Conservation (phyloP, 768 basidiomycete genomes). For the Leccinum rimulosum region DNA sequence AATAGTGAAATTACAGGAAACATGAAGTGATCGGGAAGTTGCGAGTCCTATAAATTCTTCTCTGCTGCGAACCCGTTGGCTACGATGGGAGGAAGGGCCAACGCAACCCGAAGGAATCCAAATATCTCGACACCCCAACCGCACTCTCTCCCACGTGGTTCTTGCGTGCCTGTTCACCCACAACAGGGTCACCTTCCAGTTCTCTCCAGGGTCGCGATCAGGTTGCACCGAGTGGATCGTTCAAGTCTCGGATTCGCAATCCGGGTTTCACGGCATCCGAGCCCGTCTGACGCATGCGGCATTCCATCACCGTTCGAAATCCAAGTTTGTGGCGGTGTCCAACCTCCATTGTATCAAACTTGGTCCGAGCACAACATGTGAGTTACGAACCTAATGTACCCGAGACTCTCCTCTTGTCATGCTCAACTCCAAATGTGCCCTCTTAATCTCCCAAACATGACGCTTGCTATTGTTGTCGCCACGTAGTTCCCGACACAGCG, state of each 20-base stretch:
- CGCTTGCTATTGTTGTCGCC: slow-evolving; percentile 4
- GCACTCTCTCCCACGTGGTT: slow-evolving; percentile 25
- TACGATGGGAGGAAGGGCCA: slow-evolving; percentile 13
- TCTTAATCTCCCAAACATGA: slow-evolving; percentile 5
- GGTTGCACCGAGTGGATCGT: slow-evolving; percentile 12
- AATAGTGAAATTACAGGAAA: slow-evolving; percentile 4
- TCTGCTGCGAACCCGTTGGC: slow-evolving; percentile 10
- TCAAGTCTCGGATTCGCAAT: slow-evolving; percentile 9
- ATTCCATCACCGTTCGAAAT: not conserved
- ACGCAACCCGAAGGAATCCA: slow-evolving; percentile 11
- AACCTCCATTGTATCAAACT: not conserved
- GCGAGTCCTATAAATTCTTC: slow-evolving; percentile 16
- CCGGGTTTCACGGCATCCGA: slow-evolving; percentile 9
- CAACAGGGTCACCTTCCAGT: slow-evolving; percentile 12
- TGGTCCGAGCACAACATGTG: slow-evolving; percentile 5
- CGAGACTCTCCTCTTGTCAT: slow-evolving; percentile 19
- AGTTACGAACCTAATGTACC: slow-evolving; percentile 9
- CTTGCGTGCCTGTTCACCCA: slow-evolving; percentile 21
- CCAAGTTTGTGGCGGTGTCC: slow-evolving; percentile 13
- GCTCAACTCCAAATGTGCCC: slow-evolving; percentile 1
- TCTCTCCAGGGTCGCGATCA: slow-evolving; percentile 12
- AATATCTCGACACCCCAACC: slow-evolving; percentile 19
- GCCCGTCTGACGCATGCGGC: not conserved
- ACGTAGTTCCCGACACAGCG: slow-evolving; percentile 2
- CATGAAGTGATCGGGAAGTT: slow-evolving; percentile 21